Evolutionary conservation across 176 grass and related monocot genomes (phyloP).

Genomic region (Urochloa ruziziensis): DNA sequence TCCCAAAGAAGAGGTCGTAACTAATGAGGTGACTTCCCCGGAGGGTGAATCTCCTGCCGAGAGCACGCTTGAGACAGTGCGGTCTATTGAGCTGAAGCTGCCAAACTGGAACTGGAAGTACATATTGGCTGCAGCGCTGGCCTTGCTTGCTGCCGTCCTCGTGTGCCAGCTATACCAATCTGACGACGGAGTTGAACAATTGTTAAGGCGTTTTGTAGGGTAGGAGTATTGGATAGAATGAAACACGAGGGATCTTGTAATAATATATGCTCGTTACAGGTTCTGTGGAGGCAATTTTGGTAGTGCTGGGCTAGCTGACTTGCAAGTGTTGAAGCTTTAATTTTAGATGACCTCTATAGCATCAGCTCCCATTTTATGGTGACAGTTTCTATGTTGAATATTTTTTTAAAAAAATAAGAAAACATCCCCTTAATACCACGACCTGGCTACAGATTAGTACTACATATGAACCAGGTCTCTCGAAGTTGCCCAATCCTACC

Average conservation of each 20-base stretch:
- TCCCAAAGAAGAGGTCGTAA: conserved; percentile 18
- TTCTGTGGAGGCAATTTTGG: background rate
- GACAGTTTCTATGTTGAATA: too few species aligned
- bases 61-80: conserved; percentile 32
- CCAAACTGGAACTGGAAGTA: conserved; percentile 57
- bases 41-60: conserved; percentile 39
- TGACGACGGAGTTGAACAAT: background rate
- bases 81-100: conserved; percentile 41
- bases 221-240: background rate
- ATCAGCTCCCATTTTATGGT: too few species aligned
- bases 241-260: conserved; percentile 4
- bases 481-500: too few species aligned
- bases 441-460: too few species aligned
- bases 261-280: background rate
- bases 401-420: too few species aligned
- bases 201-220: background rate
- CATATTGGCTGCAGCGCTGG: conserved; percentile 39
- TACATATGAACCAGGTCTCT: too few species aligned
- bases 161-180: conserved; percentile 26
- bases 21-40: conserved; percentile 22
- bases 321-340: background rate
- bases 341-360: background rate
- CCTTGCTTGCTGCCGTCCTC: conserved; percentile 38
- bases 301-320: background rate
- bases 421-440: too few species aligned